Evolutionary conservation across 164 flowering plant genomes (phyloP).

Genomic region (Aristolochia californica): DNA sequence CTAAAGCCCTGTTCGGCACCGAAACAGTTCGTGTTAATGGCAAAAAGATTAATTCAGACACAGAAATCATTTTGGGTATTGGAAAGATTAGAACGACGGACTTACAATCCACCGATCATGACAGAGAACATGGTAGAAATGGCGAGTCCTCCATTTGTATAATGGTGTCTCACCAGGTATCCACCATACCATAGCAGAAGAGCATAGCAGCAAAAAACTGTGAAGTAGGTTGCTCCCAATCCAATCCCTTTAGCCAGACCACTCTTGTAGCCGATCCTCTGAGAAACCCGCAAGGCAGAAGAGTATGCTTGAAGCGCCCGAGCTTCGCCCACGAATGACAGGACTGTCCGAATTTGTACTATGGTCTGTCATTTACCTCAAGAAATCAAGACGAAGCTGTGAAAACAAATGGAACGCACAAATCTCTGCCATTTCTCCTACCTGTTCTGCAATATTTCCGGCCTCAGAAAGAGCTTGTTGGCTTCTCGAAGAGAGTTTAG

Average conservation of each 20-base stretch:
- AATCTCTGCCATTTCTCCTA: constrained; percentile 8
- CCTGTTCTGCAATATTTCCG: constrained; percentile 92
- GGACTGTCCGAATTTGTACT: constrained; percentile 78
- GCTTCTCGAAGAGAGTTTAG: constrained; percentile 73
- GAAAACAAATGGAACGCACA: not conserved
- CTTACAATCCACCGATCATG: constrained; percentile 96
- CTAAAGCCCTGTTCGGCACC: constrained; percentile 47
- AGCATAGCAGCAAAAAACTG: constrained; percentile 91
- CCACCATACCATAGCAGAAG: constrained; percentile 98
- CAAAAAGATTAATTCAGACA: no score
- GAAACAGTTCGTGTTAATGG: not conserved
- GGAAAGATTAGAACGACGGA: not conserved
- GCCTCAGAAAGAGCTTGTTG: constrained; percentile 84
- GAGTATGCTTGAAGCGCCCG: constrained; percentile 72
- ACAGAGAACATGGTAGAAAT: constrained; percentile 95
- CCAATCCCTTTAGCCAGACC: constrained; percentile 91
- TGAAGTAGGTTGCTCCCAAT: constrained; percentile 86
- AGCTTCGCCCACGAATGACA: constrained; percentile 84
- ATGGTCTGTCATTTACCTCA: constrained; percentile 47
- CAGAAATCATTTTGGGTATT: not conserved
- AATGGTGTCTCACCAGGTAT: constrained; percentile 74
- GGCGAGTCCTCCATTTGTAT: constrained; percentile 93
- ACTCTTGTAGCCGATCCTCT: constrained; percentile 69
- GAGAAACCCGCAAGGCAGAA: constrained; percentile 48
- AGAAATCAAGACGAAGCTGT: not conserved